Conservation (phyloP, 2,329 filamentous ascomycete genomes). For the Pseudocercospora fijiensis region DNA sequence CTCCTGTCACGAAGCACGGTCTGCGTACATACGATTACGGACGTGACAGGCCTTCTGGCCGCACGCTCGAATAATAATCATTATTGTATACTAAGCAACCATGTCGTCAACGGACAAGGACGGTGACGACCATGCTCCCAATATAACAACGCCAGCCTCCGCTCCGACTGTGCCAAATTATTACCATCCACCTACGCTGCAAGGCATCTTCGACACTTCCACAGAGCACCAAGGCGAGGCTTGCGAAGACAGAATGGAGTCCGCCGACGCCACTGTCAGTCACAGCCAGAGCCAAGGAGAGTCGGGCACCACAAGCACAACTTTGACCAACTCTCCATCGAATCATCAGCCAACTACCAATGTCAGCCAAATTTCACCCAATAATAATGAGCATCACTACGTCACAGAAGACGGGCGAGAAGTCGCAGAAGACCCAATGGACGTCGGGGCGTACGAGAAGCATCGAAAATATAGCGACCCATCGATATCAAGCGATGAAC, state of each 20-base stretch:
- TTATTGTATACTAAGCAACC: background rate
- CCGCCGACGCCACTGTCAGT: conserved; percentile 17
- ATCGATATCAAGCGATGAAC: conserved; percentile 1
- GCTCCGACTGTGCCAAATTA: conserved; percentile 18
- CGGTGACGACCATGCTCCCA: background rate
- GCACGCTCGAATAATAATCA: background rate
- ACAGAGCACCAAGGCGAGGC: conserved; percentile 21
- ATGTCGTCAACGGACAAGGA: conserved; percentile 16
- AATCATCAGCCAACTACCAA: background rate
- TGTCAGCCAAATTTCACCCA: background rate
- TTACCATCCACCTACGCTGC: conserved; percentile 20
- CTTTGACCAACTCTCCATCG: conserved; percentile 7
- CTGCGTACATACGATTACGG: conserved; percentile 1
- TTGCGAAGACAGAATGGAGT: conserved; percentile 17
- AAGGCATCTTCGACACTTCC: conserved; percentile 12
- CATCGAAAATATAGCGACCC: conserved; percentile 18
- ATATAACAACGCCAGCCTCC: conserved; percentile 12
- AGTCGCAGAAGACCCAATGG: conserved; percentile 27
- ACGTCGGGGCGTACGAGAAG: conserved; percentile 10
- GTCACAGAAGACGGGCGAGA: conserved; percentile 33
- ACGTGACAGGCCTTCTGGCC: conserved; percentile 2
- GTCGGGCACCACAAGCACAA: conserved; percentile 13
- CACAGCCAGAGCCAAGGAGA: conserved; percentile 17
- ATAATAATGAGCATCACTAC: conserved; percentile 17
- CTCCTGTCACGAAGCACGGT: background rate